A percentile compares a stretch with the other conserved stretches of the same genome.
Conservation (phyloP, 75 land plant species). For the Adiantum capillusveneris region DNA sequence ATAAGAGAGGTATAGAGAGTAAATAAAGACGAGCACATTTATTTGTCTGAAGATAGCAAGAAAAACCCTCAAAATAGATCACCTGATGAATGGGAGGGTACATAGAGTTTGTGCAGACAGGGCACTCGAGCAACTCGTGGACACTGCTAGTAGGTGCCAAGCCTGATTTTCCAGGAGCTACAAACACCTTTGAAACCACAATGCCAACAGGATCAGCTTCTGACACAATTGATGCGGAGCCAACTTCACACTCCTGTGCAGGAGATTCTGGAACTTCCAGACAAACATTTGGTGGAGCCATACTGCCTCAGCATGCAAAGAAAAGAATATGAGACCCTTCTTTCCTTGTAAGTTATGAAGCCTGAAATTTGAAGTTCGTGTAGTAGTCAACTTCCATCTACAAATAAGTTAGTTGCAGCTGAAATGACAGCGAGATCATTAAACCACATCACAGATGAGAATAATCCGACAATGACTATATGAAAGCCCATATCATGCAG, state of each 20-base stretch:
- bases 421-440: too few species aligned
- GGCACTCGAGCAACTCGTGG: slow-evolving; percentile 76
- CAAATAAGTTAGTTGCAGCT: too few species aligned
- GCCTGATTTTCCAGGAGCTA: slow-evolving; percentile 18
- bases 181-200: slow-evolving; percentile 6
- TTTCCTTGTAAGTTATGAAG: too few species aligned
- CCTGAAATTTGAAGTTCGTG: too few species aligned
- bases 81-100: slow-evolving; percentile 93
- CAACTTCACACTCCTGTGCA: slow-evolving; percentile 18
- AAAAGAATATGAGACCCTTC: too few species aligned
- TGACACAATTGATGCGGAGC: slow-evolving; percentile 8
- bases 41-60: too few species aligned
- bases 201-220: slow-evolving; percentile 13
- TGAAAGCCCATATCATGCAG: too few species aligned
- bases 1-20: too few species aligned
- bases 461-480: too few species aligned
- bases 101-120: slow-evolving; percentile 78
- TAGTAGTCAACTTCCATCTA: too few species aligned
- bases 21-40: too few species aligned
- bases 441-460: too few species aligned
- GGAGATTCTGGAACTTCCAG: slow-evolving; percentile 25
- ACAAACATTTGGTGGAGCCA: slow-evolving; percentile 7
- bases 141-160: slow-evolving; percentile 59
- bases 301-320: neutral
- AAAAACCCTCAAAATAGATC: neutral